Evolutionary conservation across 306 rosid species (phyloP).

Genomic region (Citrullus amarus): DNA sequence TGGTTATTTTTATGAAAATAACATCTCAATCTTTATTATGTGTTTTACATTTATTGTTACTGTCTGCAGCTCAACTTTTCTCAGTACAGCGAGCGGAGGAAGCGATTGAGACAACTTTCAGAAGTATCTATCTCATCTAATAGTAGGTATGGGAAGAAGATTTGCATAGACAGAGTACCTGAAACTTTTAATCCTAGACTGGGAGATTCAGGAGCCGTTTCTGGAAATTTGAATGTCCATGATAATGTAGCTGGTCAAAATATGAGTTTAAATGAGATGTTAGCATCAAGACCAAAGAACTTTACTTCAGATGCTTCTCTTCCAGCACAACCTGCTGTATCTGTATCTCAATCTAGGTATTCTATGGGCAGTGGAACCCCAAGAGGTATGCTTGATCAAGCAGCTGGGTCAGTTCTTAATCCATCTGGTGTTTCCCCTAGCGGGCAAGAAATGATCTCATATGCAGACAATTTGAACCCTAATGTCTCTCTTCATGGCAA

Average conservation of each 20-base stretch:
- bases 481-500: constrained; percentile 44
- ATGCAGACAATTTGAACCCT: constrained; percentile 43
- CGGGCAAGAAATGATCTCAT: constrained; percentile 56
- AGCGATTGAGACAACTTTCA: constrained; percentile 61
- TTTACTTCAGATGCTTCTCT: constrained; percentile 51
- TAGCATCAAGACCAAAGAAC: constrained; percentile 50
- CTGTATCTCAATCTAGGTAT: constrained; percentile 49
- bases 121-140: constrained; percentile 60
- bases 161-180: constrained; percentile 65
- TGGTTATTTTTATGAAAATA: constrained; percentile 14
- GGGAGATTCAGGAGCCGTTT: constrained; percentile 48
- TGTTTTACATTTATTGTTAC: constrained; percentile 21
- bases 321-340: constrained; percentile 34
- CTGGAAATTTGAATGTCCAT: constrained; percentile 46
- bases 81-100: constrained; percentile 41
- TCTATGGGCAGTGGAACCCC: constrained; percentile 51
- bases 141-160: constrained; percentile 63
- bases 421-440: constrained; percentile 45
- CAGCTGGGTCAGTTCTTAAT: constrained; percentile 39
- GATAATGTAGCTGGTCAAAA: constrained; percentile 51
- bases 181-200: constrained; percentile 46
- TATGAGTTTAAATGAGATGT: constrained; percentile 32
- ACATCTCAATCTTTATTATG: background rate
- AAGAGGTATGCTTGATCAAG: constrained; percentile 61
- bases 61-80: constrained; percentile 59